Conservation (phyloP, 2,329 filamentous ascomycete species). For the Trichoderma sp. region DNA sequence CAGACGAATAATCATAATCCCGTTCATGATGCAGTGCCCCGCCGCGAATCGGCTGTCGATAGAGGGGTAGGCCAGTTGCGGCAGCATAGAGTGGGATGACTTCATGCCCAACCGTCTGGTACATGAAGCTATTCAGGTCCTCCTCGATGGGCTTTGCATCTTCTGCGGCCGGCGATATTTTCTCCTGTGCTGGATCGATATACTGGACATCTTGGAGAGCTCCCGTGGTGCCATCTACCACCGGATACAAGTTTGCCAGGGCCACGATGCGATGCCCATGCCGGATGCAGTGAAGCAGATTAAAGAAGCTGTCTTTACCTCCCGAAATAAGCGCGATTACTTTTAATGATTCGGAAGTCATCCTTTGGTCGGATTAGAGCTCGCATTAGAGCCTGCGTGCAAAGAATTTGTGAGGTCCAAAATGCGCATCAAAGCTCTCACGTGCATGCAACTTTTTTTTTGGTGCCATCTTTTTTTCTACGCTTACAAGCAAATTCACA, state of each 20-base stretch:
- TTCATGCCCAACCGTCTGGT: slow-evolving; percentile 92
- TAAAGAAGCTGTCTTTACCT: slow-evolving; percentile 96
- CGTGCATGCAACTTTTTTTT: slow-evolving; percentile 25
- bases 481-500: neutral
- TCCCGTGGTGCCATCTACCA: neutral
- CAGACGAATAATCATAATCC: slow-evolving; percentile 59
- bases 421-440: slow-evolving; percentile 20
- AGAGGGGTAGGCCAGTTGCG: slow-evolving; percentile 80
- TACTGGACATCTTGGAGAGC: slow-evolving; percentile 21
- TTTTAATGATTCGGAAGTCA: slow-evolving; percentile 57
- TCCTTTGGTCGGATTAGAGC: slow-evolving; percentile 31
- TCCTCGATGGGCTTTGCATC: slow-evolving; percentile 31
- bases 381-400: neutral
- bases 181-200: slow-evolving; percentile 30
- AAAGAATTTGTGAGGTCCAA: neutral
- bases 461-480: neutral
- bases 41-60: slow-evolving; percentile 75
- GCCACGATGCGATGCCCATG: slow-evolving; percentile 86
- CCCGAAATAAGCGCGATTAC: slow-evolving; percentile 94
- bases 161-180: neutral
- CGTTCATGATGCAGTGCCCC: slow-evolving; percentile 68
- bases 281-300: slow-evolving; percentile 82
- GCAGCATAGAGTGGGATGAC: slow-evolving; percentile 81
- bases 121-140: slow-evolving; percentile 97
- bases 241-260: slow-evolving; percentile 81